Percentiles rank a stretch among this genome's conserved stretches.
Evolutionary conservation across 176 grass and related monocot species (phyloP).

Genomic region (Sorghum bicolor): DNA sequence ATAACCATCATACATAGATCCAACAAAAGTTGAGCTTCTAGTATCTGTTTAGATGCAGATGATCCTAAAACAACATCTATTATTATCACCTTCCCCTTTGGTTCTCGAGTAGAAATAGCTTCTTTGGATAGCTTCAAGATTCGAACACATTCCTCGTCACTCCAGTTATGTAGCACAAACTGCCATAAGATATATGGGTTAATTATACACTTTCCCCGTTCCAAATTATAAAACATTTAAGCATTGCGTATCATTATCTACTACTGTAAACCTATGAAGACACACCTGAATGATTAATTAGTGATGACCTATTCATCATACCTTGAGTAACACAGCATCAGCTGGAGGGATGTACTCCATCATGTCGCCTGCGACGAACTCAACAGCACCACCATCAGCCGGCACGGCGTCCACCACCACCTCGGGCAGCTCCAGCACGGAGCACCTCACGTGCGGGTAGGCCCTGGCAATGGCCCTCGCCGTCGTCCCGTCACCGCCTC

Average conservation of each 20-base stretch:
- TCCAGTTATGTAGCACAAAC: conserved; percentile 31
- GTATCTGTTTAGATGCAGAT: neutral
- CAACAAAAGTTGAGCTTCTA: neutral
- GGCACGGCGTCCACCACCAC: neutral
- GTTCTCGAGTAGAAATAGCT: neutral
- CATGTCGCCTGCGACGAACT: conserved; percentile 21
- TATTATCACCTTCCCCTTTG: conserved; percentile 5
- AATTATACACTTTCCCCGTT: too few species aligned
- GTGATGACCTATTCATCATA: neutral
- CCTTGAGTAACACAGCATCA: conserved; percentile 21
- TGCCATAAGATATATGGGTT: neutral
- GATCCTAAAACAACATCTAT: neutral
- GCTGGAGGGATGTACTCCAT: conserved; percentile 18
- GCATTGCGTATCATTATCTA: too few species aligned
- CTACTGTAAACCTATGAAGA: too few species aligned
- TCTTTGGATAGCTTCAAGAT: conserved; percentile 8
- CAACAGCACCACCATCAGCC: neutral
- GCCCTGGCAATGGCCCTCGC: conserved; percentile 13
- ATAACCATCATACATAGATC: conserved; percentile 15
- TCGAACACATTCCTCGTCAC: conserved; percentile 6
- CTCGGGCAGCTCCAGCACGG: neutral
- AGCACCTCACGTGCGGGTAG: neutral
- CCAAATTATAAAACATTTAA: too few species aligned
- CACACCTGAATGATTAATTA: neutral
- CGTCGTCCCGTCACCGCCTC: neutral